A percentile compares a stretch with the other conserved stretches of the same genome.
Conservation (phyloP, 2,329 filamentous ascomycete species). For the Lachnellula arida region DNA sequence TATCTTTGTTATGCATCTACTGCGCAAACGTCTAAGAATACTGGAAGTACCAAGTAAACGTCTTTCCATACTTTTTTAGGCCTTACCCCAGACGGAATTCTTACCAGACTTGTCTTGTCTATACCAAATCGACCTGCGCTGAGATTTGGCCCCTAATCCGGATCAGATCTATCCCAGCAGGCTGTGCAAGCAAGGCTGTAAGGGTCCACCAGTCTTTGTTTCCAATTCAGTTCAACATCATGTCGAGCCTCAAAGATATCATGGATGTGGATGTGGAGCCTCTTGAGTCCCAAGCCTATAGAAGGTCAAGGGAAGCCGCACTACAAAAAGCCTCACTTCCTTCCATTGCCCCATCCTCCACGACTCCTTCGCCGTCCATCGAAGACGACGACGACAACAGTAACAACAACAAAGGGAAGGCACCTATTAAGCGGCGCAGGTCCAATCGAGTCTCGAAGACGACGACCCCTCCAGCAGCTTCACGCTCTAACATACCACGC, state of each 20-base stretch:
- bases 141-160: constrained; percentile 24
- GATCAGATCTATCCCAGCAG: constrained; percentile 26
- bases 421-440: constrained; percentile 24
- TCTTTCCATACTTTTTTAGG: constrained; percentile 12
- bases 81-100: constrained; percentile 12
- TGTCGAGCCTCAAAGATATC: constrained; percentile 34
- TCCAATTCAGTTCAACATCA: constrained; percentile 27
- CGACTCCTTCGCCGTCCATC: constrained; percentile 19
- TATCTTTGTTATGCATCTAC: constrained; percentile 29
- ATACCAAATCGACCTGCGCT: constrained; percentile 20
- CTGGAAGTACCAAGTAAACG: constrained; percentile 22
- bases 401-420: constrained; percentile 19
- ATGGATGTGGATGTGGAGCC: constrained; percentile 35
- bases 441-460: constrained; percentile 26
- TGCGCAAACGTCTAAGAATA: constrained; percentile 22
- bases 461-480: constrained; percentile 12
- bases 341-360: constrained; percentile 19
- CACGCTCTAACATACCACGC: constrained; percentile 14
- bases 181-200: constrained; percentile 31
- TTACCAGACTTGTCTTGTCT: constrained; percentile 20
- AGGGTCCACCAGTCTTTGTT: constrained; percentile 22
- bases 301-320: constrained; percentile 29
- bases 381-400: constrained; percentile 8
- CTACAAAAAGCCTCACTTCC: constrained; percentile 25
- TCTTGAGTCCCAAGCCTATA: constrained; percentile 32